Conservation (phyloP, 2,329 filamentous ascomycete genomes). For the Nannizzia gypsea region DNA sequence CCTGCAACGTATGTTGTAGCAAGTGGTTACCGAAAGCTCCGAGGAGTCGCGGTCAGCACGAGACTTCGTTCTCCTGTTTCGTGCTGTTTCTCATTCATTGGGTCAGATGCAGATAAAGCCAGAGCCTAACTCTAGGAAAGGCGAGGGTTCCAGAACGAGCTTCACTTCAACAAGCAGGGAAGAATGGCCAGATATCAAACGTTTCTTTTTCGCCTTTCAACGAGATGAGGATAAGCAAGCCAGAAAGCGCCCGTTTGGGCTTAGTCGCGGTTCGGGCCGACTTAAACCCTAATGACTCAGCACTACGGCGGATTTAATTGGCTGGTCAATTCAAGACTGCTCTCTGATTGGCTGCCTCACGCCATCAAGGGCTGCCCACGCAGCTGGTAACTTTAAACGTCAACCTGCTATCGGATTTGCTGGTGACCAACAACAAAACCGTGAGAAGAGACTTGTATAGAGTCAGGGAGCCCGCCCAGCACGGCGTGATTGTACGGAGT, state of each 20-base stretch:
- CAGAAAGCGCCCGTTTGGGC: background rate
- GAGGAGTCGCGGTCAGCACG: background rate
- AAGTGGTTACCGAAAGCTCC: background rate
- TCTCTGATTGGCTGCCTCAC: background rate
- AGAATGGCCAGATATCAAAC: background rate
- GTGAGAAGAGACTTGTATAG: background rate
- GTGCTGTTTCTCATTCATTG: conserved; percentile 1
- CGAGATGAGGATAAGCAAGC: background rate
- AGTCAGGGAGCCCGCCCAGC: background rate
- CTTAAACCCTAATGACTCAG: background rate
- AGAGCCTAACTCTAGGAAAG: background rate
- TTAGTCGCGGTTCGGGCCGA: conserved; percentile 3
- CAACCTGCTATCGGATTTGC: background rate
- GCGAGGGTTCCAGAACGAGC: background rate
- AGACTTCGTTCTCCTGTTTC: background rate
- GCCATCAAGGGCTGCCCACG: background rate
- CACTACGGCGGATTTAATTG: background rate
- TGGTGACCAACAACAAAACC: background rate
- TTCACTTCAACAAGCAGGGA: background rate
- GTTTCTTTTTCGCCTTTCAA: background rate
- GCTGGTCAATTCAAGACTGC: background rate
- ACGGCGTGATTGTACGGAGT: background rate
- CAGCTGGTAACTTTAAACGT: conserved; percentile 4
- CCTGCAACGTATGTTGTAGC: background rate
- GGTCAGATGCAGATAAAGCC: background rate